These are phyloP conservation scores for Penstemon eatonii DNA, from an alignment of 257 asterid genomes.

Conservation along the genomic window DNA sequence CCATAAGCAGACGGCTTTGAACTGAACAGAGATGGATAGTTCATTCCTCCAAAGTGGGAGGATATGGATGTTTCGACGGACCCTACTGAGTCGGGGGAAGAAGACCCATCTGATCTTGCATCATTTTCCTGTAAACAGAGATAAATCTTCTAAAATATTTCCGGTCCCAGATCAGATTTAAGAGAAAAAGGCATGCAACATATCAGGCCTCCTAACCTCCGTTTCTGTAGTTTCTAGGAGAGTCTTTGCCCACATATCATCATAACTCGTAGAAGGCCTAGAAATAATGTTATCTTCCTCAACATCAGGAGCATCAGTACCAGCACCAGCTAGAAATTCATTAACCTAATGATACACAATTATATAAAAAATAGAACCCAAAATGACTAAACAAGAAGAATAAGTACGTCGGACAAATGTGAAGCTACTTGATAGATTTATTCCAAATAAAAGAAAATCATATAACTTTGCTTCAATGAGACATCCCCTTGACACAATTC, in stretches of 20 bases:
- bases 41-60: conserved; percentile 98
- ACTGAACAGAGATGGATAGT: conserved; percentile 93
- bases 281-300: conserved; percentile 90
- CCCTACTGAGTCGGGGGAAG: conserved; percentile 94
- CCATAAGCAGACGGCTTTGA: conserved; percentile 78
- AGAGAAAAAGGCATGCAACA: conserved; percentile 22
- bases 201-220: conserved; percentile 55
- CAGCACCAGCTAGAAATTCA: conserved; percentile 98
- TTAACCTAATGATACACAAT: conserved; percentile 56
- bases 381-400: conserved; percentile 15
- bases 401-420: background rate
- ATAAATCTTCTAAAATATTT: background rate
- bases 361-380: conserved; percentile 18
- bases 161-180: conserved; percentile 19
- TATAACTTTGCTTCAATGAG: background rate
- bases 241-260: conserved; percentile 99
- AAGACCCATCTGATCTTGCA: conserved; percentile 92
- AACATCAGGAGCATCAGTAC: conserved; percentile 99
- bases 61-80: conserved; percentile 98
- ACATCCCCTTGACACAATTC: background rate
- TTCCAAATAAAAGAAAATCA: background rate
- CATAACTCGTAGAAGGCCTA: conserved; percentile 93
- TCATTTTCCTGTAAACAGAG: conserved; percentile 68
- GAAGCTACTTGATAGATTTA: background rate
- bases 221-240: conserved; percentile 84